These are phyloP conservation scores for Linum trigynum DNA, from an alignment of 345 rosid species.

Conservation along the genomic window DNA sequence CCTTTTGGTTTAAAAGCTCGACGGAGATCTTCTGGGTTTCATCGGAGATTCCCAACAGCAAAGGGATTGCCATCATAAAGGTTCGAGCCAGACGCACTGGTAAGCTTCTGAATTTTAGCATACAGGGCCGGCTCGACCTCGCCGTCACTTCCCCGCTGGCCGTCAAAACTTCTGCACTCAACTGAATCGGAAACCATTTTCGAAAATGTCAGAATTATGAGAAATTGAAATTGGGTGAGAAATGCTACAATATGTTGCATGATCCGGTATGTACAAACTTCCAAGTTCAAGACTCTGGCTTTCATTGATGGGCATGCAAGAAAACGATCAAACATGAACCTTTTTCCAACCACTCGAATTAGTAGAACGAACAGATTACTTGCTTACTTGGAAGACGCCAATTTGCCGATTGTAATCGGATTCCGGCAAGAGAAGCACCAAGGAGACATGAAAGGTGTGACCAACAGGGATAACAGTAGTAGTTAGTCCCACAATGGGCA, in stretches of 20 bases:
- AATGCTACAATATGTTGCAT: neutral
- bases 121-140: constrained; percentile 64
- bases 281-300: too few species aligned
- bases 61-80: constrained; percentile 45
- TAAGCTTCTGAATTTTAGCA: constrained; percentile 57
- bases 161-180: constrained; percentile 55
- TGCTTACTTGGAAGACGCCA: constrained; percentile 62
- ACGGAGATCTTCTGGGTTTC: constrained; percentile 55
- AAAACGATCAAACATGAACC: too few species aligned
- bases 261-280: neutral
- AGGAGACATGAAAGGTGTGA: constrained; percentile 42
- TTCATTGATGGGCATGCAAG: too few species aligned
- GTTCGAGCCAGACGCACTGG: constrained; percentile 49
- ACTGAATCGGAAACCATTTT: constrained; percentile 22
- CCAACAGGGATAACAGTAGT: constrained; percentile 42
- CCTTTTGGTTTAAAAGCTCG: constrained; percentile 39
- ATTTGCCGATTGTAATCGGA: constrained; percentile 55
- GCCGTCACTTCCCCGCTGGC: constrained; percentile 35
- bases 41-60: constrained; percentile 45
- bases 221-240: neutral
- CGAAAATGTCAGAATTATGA: neutral
- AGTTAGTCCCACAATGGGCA: neutral
- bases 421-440: constrained; percentile 66
- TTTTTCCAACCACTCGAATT: neutral
- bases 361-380: neutral